Conservation (phyloP, 768 basidiomycete genomes). For the Phallus indusiatus region DNA sequence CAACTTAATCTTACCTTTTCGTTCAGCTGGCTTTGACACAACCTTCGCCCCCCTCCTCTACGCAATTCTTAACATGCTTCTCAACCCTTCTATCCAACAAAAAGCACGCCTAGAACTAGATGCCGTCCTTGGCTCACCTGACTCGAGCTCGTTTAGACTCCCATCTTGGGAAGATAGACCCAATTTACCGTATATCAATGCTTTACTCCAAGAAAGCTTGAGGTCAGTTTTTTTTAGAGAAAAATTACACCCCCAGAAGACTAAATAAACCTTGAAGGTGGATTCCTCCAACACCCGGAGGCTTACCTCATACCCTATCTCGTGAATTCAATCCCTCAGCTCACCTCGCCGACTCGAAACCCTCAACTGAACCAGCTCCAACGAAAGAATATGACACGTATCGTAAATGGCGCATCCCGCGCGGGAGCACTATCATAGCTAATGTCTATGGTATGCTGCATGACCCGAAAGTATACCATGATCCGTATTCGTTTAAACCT, state of each 20-base stretch:
- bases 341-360: background rate
- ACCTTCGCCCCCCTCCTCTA: conserved; percentile 13
- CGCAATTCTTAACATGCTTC: conserved; percentile 13
- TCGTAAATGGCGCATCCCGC: conserved; percentile 11
- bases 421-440: conserved; percentile 10
- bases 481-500: conserved; percentile 10
- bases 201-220: conserved; percentile 11
- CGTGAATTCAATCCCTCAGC: background rate
- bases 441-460: conserved; percentile 13
- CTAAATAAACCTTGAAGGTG: background rate
- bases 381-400: conserved; percentile 12
- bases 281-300: background rate
- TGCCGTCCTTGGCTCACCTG: conserved; percentile 3
- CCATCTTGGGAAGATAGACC: conserved; percentile 8
- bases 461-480: conserved; percentile 4
- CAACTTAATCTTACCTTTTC: no score
- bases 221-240: background rate
- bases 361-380: conserved; percentile 1
- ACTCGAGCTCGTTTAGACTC: conserved; percentile 3
- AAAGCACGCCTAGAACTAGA: conserved; percentile 14
- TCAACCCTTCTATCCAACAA: conserved; percentile 13
- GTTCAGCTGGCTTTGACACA: conserved; percentile 9
- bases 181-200: conserved; percentile 9
- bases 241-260: background rate
- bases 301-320: background rate